phyloP scores from a whole-genome alignment of 768 basidiomycete species.

The Panellus pusillus region DNA sequence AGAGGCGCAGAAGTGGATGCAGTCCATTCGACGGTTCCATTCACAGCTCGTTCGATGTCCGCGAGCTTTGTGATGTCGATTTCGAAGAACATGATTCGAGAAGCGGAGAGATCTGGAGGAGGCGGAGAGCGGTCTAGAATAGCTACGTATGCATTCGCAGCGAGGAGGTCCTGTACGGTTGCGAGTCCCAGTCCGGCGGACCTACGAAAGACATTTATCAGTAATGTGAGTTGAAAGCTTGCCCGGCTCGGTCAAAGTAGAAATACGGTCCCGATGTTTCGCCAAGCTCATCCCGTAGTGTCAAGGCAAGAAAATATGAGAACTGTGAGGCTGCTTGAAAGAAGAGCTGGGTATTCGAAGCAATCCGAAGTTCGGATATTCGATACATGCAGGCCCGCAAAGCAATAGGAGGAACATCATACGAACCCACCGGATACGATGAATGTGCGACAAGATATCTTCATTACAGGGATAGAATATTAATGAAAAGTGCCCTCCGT shows the following conservation, averaged over 20 bases:
- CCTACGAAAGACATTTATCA: conserved; percentile 26
- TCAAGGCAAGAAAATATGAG: neutral
- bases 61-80: conserved; percentile 40
- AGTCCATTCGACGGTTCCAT: conserved; percentile 40
- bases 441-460: conserved; percentile 52
- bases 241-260: neutral
- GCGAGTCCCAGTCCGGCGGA: conserved; percentile 60
- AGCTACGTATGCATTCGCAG: conserved; percentile 46
- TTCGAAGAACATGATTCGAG: conserved; percentile 38
- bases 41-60: conserved; percentile 40
- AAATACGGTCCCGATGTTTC: no score
- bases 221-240: neutral
- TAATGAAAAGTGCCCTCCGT: no score
- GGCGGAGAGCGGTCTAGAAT: conserved; percentile 50
- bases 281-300: neutral
- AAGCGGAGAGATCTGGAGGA: conserved; percentile 25
- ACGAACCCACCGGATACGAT: conserved; percentile 58
- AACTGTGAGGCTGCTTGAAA: no score
- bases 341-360: no score
- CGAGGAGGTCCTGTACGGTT: conserved; percentile 46
- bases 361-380: no score
- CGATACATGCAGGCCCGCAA: neutral
- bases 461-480: conserved; percentile 36
- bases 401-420: neutral
- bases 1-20: conserved; percentile 41